Conservation (phyloP, 2,329 filamentous ascomycete genomes). For the Fusarium sp. region DNA sequence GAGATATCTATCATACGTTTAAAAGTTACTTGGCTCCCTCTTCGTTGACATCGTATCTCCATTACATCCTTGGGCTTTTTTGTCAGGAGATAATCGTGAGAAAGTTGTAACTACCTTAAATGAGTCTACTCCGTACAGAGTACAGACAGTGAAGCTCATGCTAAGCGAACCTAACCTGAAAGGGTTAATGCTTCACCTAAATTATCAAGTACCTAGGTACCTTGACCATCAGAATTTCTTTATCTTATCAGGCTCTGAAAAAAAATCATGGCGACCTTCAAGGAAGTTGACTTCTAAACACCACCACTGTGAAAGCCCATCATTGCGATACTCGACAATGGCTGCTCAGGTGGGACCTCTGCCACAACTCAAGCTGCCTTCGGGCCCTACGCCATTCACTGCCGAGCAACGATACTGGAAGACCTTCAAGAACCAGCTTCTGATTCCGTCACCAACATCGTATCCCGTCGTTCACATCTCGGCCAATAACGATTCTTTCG, state of each 20-base stretch:
- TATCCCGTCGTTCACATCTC: conserved; percentile 92
- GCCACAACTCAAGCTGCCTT: conserved; percentile 81
- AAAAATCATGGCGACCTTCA: conserved; percentile 34
- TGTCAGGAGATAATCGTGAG: background rate
- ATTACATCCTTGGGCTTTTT: background rate
- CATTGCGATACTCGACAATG: conserved; percentile 61
- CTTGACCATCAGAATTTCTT: conserved; percentile 34
- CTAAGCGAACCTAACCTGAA: background rate
- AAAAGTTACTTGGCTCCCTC: background rate
- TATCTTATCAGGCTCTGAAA: conserved; percentile 42
- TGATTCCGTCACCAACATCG: conserved; percentile 89
- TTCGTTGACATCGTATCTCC: background rate
- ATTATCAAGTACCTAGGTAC: background rate
- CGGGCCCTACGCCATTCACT: conserved; percentile 82
- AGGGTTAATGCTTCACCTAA: conserved; percentile 8
- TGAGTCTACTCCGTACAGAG: background rate
- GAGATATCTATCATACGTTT: too few relatives aligned
- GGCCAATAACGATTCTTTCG: conserved; percentile 79
- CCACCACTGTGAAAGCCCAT: conserved; percentile 25
- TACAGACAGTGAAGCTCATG: background rate
- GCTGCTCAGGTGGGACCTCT: conserved; percentile 85
- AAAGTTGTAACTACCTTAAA: background rate
- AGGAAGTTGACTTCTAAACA: conserved; percentile 13
- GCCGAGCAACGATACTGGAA: conserved; percentile 97
- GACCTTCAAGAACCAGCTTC: conserved; percentile 89